Conservation (phyloP, 2,329 filamentous ascomycete species). For the Parasarocladium wereldwijsianum region DNA sequence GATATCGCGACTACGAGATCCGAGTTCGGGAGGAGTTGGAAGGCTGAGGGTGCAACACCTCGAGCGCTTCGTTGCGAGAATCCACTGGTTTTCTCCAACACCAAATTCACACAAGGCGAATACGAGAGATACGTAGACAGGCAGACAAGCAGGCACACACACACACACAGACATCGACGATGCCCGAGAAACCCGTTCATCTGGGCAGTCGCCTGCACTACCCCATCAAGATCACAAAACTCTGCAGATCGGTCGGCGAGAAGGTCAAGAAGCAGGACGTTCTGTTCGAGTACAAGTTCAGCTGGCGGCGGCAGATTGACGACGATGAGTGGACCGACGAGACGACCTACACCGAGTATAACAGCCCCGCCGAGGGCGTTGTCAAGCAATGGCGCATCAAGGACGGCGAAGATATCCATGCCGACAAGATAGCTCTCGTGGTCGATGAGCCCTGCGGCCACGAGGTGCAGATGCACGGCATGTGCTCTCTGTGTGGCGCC, state of each 20-base stretch:
- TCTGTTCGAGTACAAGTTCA: constrained; percentile 79
- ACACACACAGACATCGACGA: too few relatives aligned
- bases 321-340: constrained; percentile 46
- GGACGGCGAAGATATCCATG: constrained; percentile 48
- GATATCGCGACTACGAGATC: too few relatives aligned
- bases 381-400: constrained; percentile 63
- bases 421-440: constrained; percentile 47
- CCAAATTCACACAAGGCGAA: too few relatives aligned
- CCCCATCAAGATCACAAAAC: constrained; percentile 79
- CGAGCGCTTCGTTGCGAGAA: too few relatives aligned
- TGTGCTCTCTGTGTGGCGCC: constrained; percentile 86
- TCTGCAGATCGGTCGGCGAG: constrained; percentile 65
- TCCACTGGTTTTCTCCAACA: too few relatives aligned
- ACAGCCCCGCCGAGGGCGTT: constrained; percentile 69
- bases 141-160: not conserved
- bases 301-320: constrained; percentile 61
- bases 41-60: too few relatives aligned
- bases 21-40: too few relatives aligned
- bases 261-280: constrained; percentile 59
- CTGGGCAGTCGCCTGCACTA: constrained; percentile 61
- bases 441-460: constrained; percentile 88
- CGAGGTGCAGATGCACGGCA: constrained; percentile 76
- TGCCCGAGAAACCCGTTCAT: constrained; percentile 28
- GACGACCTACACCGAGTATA: constrained; percentile 62
- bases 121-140: too few relatives aligned